Percentiles rank a stretch among this genome's conserved stretches.
Conservation (phyloP, 768 basidiomycete species). For the Macrolepiota albuminosa region DNA sequence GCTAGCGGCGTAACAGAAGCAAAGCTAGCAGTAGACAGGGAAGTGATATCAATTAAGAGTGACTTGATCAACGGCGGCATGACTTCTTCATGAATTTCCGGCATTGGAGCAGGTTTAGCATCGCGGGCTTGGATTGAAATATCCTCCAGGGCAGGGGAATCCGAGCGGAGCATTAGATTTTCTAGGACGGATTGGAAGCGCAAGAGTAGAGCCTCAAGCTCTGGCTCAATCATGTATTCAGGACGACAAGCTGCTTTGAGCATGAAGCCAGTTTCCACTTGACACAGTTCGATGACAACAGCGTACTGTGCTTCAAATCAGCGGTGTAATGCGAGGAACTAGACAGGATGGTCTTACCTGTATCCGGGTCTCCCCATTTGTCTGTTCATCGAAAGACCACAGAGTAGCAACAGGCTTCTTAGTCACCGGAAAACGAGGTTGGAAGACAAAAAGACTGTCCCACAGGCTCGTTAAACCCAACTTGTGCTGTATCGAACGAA, state of each 20-base stretch:
- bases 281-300: conserved; percentile 37
- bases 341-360: conserved; percentile 19
- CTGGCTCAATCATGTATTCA: conserved; percentile 21
- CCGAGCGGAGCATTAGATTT: conserved; percentile 14
- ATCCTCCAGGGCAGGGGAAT: conserved; percentile 9
- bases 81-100: not conserved
- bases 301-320: conserved; percentile 30
- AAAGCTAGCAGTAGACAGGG: conserved; percentile 25
- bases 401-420: conserved; percentile 17
- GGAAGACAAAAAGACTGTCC: conserved; percentile 42
- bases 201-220: conserved; percentile 18
- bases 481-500: conserved; percentile 34
- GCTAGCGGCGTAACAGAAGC: conserved; percentile 29
- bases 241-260: conserved; percentile 31
- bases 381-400: conserved; percentile 23
- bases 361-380: conserved; percentile 17
- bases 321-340: not conserved
- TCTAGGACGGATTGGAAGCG: conserved; percentile 14
- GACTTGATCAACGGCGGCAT: not conserved
- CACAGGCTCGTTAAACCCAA: conserved; percentile 28
- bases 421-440: conserved; percentile 20
- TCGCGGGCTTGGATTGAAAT: conserved; percentile 5
- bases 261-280: conserved; percentile 23
- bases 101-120: not conserved
- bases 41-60: conserved; percentile 20